Percentiles rank a stretch among this genome's conserved stretches.
Conservation (phyloP, 805 yeast genomes). For the Wickerhamiella occidentalis region DNA sequence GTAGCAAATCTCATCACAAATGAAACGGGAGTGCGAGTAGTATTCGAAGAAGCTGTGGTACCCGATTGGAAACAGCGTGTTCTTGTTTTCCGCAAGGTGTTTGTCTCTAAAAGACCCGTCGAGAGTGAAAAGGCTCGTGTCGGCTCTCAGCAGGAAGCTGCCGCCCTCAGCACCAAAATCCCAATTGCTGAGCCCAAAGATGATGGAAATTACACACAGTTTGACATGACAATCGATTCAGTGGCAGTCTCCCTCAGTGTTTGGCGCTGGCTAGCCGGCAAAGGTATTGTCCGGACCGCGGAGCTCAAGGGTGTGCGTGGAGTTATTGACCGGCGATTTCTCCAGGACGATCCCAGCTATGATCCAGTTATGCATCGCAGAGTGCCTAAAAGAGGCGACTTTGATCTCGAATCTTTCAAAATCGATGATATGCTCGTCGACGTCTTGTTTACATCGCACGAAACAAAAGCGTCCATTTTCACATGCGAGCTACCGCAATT, state of each 20-base stretch:
- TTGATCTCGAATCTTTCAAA: slow-evolving; percentile 72
- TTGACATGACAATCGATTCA: slow-evolving; percentile 79
- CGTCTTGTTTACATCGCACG: slow-evolving; percentile 58
- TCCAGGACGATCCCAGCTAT: slow-evolving; percentile 67
- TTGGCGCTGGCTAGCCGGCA: slow-evolving; percentile 78
- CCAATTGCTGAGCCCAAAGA: slow-evolving; percentile 27
- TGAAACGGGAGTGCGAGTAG: slow-evolving; percentile 70
- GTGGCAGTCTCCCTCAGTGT: slow-evolving; percentile 71
- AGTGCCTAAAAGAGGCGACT: slow-evolving; percentile 71
- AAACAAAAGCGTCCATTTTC: slow-evolving; percentile 44
- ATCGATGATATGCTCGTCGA: slow-evolving; percentile 80
- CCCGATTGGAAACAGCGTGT: slow-evolving; percentile 89
- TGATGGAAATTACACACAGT: slow-evolving; percentile 94
- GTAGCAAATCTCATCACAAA: slow-evolving; percentile 75
- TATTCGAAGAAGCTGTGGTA: slow-evolving; percentile 86
- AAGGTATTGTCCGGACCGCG: slow-evolving; percentile 71
- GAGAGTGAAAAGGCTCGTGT: slow-evolving; percentile 40
- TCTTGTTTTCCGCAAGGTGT: slow-evolving; percentile 71
- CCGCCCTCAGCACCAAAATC: slow-evolving; percentile 14
- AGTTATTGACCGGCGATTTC: slow-evolving; percentile 81
- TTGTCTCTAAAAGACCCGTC: slow-evolving; percentile 74
- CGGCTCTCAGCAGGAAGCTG: slow-evolving; percentile 33
- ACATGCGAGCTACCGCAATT: slow-evolving; percentile 68
- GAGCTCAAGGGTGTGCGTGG: slow-evolving; percentile 82
- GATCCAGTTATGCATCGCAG: slow-evolving; percentile 71